phyloP scores from a whole-genome alignment of 2,329 filamentous ascomycete species.

The Talaromyces rugulosus region DNA sequence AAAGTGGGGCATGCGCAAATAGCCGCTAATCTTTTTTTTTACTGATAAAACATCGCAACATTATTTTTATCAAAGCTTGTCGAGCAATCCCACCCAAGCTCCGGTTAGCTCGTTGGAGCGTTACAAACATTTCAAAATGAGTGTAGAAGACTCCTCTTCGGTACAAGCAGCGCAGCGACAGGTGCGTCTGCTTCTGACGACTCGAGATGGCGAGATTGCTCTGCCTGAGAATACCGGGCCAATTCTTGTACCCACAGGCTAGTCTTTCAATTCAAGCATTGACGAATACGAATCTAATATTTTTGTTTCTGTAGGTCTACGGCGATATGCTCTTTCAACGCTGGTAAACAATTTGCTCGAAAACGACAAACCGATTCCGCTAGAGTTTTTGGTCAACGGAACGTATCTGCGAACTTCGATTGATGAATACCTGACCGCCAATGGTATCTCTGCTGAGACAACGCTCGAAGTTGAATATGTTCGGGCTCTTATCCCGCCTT shows the following conservation, averaged over 20 bases:
- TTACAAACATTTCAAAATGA: constrained; percentile 3
- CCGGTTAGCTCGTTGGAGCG: background rate
- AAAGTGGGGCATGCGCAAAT: constrained; percentile 1
- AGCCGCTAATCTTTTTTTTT: constrained; percentile 2
- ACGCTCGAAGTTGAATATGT: constrained; percentile 90
- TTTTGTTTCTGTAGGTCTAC: constrained; percentile 39
- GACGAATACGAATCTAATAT: background rate
- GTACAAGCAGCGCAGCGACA: constrained; percentile 38
- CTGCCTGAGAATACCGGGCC: constrained; percentile 52
- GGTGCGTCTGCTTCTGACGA: constrained; percentile 53
- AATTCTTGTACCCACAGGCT: constrained; percentile 56
- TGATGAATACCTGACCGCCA: constrained; percentile 80
- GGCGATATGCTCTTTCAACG: constrained; percentile 57
- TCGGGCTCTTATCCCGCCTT: constrained; percentile 80
- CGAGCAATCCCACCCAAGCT: background rate
- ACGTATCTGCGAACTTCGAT: constrained; percentile 84
- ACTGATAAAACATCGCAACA: background rate
- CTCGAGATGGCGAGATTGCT: constrained; percentile 50
- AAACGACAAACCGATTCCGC: constrained; percentile 48
- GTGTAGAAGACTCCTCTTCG: constrained; percentile 16
- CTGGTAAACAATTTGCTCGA: constrained; percentile 60
- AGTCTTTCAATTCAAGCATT: background rate
- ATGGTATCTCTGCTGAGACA: constrained; percentile 84
- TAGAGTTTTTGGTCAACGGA: constrained; percentile 96
- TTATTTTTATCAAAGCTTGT: background rate